A percentile compares a stretch with the other conserved stretches of the same genome.
Conservation (phyloP, 2,329 filamentous ascomycete species). For the Akanthomyces dipterigenus region DNA sequence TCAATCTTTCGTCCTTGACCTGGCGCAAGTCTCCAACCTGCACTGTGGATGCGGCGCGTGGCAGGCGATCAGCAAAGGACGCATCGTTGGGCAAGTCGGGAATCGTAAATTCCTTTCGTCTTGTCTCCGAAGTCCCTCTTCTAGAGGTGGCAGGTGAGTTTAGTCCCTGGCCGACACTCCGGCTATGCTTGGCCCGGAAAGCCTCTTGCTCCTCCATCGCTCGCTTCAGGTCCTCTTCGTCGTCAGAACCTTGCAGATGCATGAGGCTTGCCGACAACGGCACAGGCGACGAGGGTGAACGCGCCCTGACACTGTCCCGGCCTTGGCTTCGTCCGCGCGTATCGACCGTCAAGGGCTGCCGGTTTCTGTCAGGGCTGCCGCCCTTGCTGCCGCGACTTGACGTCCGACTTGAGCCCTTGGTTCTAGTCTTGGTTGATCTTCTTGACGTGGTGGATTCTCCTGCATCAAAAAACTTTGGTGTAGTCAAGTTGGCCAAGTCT, state of each 20-base stretch:
- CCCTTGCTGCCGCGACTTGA: conserved; percentile 42
- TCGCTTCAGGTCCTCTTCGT: conserved; percentile 54
- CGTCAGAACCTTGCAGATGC: conserved; percentile 45
- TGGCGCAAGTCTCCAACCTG: conserved; percentile 48
- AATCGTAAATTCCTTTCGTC: conserved; percentile 22
- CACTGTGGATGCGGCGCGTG: conserved; percentile 36
- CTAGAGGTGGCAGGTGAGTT: conserved; percentile 29
- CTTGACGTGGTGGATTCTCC: conserved; percentile 39
- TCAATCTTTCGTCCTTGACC: conserved; percentile 54
- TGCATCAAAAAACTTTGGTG: conserved; percentile 29
- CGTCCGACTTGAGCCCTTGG: conserved; percentile 36
- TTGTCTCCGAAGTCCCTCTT: conserved; percentile 34
- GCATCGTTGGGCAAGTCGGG: conserved; percentile 25
- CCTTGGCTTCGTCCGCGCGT: conserved; percentile 57
- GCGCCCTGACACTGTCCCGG: conserved; percentile 49
- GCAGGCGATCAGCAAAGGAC: conserved; percentile 23
- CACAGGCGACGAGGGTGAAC: conserved; percentile 75
- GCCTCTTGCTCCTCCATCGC: conserved; percentile 48
- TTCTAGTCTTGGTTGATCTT: conserved; percentile 31
- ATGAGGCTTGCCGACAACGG: conserved; percentile 55
- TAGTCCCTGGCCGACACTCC: conserved; percentile 40
- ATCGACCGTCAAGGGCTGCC: conserved; percentile 36
- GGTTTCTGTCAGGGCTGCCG: conserved; percentile 39
- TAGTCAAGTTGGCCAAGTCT: conserved; percentile 61
- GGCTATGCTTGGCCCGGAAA: conserved; percentile 49